phyloP scores from a whole-genome alignment of 2,329 filamentous ascomycete species.

The Calonectria hongkongensis region DNA sequence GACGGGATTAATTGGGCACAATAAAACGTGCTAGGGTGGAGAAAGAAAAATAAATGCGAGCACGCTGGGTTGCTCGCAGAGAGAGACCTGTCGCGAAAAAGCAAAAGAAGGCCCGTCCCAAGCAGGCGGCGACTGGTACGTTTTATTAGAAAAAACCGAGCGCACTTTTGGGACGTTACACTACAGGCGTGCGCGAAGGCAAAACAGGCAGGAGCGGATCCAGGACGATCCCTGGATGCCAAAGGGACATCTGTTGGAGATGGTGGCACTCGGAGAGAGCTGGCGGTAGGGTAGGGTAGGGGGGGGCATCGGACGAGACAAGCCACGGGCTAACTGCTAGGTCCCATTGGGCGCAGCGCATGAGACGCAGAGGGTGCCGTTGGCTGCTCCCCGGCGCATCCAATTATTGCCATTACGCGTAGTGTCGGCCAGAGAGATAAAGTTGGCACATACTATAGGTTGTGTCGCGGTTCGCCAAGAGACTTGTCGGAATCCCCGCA shows the following conservation, averaged over 20 bases:
- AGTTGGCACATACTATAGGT: conserved; percentile 32
- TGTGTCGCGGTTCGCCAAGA: conserved; percentile 36
- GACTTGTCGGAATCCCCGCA: conserved; percentile 45
- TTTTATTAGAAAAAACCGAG: conserved; percentile 34
- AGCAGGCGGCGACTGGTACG: background rate
- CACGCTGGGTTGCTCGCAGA: background rate
- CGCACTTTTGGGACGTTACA: conserved; percentile 27
- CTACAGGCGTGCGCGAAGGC: conserved; percentile 41
- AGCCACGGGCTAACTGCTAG: background rate
- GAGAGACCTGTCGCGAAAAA: conserved; percentile 15
- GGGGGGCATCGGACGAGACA: background rate
- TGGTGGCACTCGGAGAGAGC: conserved; percentile 4
- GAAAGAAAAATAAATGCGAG: background rate
- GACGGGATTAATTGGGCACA: background rate
- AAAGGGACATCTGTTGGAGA: conserved; percentile 14
- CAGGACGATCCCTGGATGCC: conserved; percentile 33
- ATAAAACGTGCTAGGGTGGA: background rate
- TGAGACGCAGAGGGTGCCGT: background rate
- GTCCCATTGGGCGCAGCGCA: background rate
- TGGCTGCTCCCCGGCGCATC: conserved; percentile 7
- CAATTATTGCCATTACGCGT: conserved; percentile 29
- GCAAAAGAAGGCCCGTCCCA: background rate
- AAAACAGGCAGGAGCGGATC: conserved; percentile 52
- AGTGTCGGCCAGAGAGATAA: conserved; percentile 29
- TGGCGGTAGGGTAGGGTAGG: background rate